Evolutionary conservation across 805 yeast species (phyloP), one percentile per base, ranked within the genome.

Genomic region (Huiozyma naganishii): DNA sequence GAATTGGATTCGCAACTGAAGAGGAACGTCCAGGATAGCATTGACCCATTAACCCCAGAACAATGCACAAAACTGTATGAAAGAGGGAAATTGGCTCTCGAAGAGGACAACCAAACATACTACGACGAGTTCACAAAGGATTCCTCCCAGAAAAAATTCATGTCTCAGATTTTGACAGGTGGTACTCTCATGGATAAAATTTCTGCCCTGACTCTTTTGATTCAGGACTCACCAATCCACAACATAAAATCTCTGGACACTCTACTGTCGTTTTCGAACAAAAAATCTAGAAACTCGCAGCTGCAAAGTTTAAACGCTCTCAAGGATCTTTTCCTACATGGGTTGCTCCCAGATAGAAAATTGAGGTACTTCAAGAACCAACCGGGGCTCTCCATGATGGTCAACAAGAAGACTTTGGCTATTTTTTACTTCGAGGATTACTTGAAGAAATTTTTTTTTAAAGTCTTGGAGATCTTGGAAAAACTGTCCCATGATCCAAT

Each of bases 141-240:
- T 44, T 78, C 82, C 35, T 83, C 94, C 6, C 96, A 84, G 68
- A 80, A 77, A 59, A 82, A 85, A 71, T 90, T 90, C 62, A 77
- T 87, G 71, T 75, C 90, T 1, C 94, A 90, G 64, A 82, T 92
- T 52, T 74, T 92, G 55, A 73, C 88, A 6, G 82, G 79, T 52
- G 98, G 98, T 84, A 92, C 98, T 0, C 72, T 90, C 54, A 82
- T 79, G 54, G 98, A 92, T 80, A 88, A 92, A 67, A 84, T 92
- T 44, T 85, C 95, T 40, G 96, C 98, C 0, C 72, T 92, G 58
- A 90, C 98, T 0, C 76, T 92, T 59, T 70, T 92, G 59, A 76
- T 89, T 40, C 97, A 92, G 61, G 97, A 92, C 67, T 89, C 97
- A 2, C 98, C 98, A 6, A 61, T 88, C 43, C 97, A 92, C 59